These are phyloP conservation scores for Entophlyctis luteolus DNA, from an alignment of 192 early-diverging fungal species.

Conservation along the genomic window DNA sequence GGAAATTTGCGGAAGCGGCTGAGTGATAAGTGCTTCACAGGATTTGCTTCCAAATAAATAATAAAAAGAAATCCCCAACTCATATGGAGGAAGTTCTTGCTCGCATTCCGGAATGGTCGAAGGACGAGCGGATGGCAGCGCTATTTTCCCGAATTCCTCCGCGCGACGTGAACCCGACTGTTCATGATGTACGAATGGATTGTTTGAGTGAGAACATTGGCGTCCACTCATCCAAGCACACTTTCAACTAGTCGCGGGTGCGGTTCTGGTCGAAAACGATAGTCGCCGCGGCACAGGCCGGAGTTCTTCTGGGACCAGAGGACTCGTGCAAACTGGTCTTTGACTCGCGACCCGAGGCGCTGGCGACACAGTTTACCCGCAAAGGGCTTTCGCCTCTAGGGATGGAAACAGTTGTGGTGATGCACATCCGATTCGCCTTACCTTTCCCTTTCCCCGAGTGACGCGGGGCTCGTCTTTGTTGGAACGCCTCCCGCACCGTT, in stretches of 20 bases:
- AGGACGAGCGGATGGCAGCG: not conserved
- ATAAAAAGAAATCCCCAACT: too few species aligned
- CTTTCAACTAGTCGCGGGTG: not conserved
- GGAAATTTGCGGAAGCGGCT: constrained; percentile 1
- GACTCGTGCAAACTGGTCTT: not conserved
- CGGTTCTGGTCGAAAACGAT: not conserved
- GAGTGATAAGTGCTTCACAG: too few species aligned
- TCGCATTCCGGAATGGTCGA: constrained; percentile 2
- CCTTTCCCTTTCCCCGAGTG: too few species aligned
- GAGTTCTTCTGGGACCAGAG: too few species aligned
- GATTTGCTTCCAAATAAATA: too few species aligned
- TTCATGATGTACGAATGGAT: not conserved
- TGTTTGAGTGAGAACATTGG: not conserved
- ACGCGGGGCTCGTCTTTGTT: too few species aligned
- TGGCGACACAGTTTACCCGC: not conserved
- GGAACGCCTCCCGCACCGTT: not conserved
- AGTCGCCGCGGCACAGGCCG: not conserved
- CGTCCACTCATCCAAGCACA: not conserved
- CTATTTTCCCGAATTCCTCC: constrained; percentile 1
- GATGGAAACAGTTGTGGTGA: not conserved
- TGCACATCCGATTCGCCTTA: not conserved
- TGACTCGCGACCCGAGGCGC: not conserved
- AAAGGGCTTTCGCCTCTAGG: constrained; percentile 3
- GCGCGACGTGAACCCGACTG: not conserved
- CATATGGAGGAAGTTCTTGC: too few species aligned